Percentiles rank a stretch among this genome's conserved stretches.
Evolutionary conservation across 495 filamentous ascomycete species (phyloP).

Genomic region (Podospora pseudoanserina): DNA sequence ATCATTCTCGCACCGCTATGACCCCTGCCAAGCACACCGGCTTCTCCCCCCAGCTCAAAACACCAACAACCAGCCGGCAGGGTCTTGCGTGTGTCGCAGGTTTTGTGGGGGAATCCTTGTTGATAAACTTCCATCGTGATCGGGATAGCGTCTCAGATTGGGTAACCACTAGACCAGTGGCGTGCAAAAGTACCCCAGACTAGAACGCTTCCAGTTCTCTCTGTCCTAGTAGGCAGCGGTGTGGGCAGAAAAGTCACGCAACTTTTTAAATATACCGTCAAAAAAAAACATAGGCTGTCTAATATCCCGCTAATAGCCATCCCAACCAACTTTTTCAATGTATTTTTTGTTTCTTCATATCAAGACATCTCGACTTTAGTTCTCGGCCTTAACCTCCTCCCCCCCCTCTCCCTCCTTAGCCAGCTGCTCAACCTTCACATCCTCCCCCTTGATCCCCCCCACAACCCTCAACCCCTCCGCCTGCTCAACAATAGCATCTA

Average conservation of each 20-base stretch:
- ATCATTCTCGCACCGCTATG: not conserved
- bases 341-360: not conserved
- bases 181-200: not conserved
- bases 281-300: not conserved
- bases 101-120: not conserved
- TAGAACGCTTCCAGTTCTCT: too few species aligned
- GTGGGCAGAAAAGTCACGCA: not conserved
- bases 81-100: not conserved
- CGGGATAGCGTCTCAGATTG: not conserved
- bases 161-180: too few species aligned
- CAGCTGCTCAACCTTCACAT: conserved; percentile 18
- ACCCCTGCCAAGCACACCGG: not conserved
- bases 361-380: not conserved
- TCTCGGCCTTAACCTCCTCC: not conserved
- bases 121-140: not conserved
- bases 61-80: not conserved
- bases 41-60: not conserved
- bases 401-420: not conserved
- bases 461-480: conserved; percentile 40
- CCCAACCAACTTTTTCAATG: not conserved
- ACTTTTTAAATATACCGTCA: not conserved
- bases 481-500: conserved; percentile 35
- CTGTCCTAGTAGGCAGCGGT: too few species aligned
- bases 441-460: conserved; percentile 35
- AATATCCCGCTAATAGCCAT: not conserved